phyloP scores from a whole-genome alignment of 768 basidiomycete species.

The Suillus americanus region DNA sequence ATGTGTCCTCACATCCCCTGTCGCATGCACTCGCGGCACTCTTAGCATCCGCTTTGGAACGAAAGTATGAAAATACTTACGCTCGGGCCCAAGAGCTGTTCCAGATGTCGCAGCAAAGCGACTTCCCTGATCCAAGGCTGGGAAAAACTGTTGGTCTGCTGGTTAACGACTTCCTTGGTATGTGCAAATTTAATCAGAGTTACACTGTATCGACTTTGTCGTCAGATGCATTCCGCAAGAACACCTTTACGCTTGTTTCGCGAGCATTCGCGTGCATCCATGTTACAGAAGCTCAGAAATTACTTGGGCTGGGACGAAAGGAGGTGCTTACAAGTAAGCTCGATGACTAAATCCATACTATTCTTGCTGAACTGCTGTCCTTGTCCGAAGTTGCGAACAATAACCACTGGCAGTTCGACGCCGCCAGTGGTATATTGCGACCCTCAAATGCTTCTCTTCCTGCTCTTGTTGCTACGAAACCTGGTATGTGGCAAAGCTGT shows the following conservation, averaged over 20 bases:
- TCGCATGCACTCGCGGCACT: conserved; percentile 47
- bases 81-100: conserved; percentile 43
- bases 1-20: conserved; percentile 43
- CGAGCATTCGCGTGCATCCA: conserved; percentile 67
- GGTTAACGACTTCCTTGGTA: conserved; percentile 53
- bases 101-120: conserved; percentile 40
- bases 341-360: neutral
- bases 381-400: conserved; percentile 38
- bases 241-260: conserved; percentile 55
- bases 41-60: conserved; percentile 49
- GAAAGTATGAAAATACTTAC: conserved; percentile 59
- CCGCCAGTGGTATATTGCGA: conserved; percentile 42
- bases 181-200: conserved; percentile 15
- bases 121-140: conserved; percentile 47
- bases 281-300: conserved; percentile 50
- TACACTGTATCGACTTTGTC: neutral
- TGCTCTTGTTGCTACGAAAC: neutral
- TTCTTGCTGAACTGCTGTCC: neutral
- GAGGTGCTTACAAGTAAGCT: conserved; percentile 32
- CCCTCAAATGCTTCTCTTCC: conserved; percentile 27
- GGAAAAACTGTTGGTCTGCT: conserved; percentile 44
- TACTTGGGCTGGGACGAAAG: conserved; percentile 48
- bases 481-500: conserved; percentile 1
- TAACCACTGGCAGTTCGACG: conserved; percentile 53
- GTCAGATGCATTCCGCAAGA: conserved; percentile 57